Evolutionary conservation across 148 eudicot species (phyloP), one percentile per base, ranked within the genome.

Genomic region (Rhododendron mucronatum): DNA sequence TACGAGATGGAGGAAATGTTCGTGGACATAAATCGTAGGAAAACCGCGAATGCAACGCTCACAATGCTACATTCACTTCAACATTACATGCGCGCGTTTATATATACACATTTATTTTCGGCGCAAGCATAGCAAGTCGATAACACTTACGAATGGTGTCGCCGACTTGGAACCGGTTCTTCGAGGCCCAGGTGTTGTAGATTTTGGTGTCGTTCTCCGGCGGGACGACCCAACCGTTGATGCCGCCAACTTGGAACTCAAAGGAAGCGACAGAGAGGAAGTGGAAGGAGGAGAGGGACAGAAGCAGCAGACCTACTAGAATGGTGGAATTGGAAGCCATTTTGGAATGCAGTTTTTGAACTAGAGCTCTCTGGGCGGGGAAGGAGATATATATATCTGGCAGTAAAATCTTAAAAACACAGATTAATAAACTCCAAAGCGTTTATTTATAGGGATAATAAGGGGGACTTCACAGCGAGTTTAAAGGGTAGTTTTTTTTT

Each of bases 181-280:
- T 20, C 2, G 93, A 90, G 51, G 93, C 91, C 93, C 92, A 92
- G 23, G 88, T 74, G 84, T 92, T 90, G 89, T 85, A 92, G 41
- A 86, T 35, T 37, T 83, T 81, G 83, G 82, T 86, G 57, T 90
- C 86, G 65, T 92, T 92, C 1, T 73, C 16, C 0, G 89, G 91
- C 1, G 93, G 93, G 3, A 92, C 91, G 4, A 57, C 69, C 93
- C 93, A 92, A 0, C 92, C 91, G 4, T 35, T 10, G 37, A 71
- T 84, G 61, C 75, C 93, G 12, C 93, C 92, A 20, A 90, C 93
- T 83, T 88, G 84, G 65, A 89, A 92, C 81, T 92, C 90, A 1
- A 84, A 83, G 74, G 88, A 86, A 28, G 88, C 73, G 79, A 50
- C 91, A 23, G 35, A 10, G 15, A 33, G 41, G 30, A 35, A 14